Percentiles rank a stretch among this genome's conserved stretches.
Conservation (phyloP, 2,329 filamentous ascomycete species). For the Parastagonospora avenae region DNA sequence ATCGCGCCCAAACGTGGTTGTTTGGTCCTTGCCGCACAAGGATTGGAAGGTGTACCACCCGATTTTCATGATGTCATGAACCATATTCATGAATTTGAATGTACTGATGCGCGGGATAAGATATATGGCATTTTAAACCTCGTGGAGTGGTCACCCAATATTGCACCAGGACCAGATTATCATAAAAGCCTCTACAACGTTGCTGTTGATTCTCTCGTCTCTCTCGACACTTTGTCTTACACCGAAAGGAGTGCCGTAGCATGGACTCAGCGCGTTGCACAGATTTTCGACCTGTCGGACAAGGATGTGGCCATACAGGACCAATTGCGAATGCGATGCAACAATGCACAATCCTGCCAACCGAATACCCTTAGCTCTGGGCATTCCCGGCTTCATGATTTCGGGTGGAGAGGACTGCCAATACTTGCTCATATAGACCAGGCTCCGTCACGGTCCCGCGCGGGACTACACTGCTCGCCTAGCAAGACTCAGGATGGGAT, state of each 20-base stretch:
- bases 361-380: too few relatives aligned
- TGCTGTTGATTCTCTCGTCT: neutral
- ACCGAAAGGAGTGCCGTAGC: neutral
- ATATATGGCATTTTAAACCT: neutral
- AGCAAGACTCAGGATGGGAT: too few relatives aligned
- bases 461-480: too few relatives aligned
- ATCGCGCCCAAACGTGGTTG: neutral
- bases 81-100: neutral
- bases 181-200: neutral
- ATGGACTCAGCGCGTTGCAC: neutral
- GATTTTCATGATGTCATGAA: neutral
- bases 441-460: too few relatives aligned
- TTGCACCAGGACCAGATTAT: neutral
- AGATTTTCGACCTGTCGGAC: too few relatives aligned
- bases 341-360: too few relatives aligned
- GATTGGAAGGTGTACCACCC: too few relatives aligned
- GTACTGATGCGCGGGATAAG: conserved; percentile 1
- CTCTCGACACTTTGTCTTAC: neutral
- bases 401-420: too few relatives aligned
- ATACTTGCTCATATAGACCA: too few relatives aligned
- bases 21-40: neutral
- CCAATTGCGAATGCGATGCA: too few relatives aligned
- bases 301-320: too few relatives aligned
- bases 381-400: too few relatives aligned
- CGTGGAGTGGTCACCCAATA: neutral